Base-by-base conservation (phyloP, 192 early-diverging fungal genomes). In the Podila horticola region DNA sequence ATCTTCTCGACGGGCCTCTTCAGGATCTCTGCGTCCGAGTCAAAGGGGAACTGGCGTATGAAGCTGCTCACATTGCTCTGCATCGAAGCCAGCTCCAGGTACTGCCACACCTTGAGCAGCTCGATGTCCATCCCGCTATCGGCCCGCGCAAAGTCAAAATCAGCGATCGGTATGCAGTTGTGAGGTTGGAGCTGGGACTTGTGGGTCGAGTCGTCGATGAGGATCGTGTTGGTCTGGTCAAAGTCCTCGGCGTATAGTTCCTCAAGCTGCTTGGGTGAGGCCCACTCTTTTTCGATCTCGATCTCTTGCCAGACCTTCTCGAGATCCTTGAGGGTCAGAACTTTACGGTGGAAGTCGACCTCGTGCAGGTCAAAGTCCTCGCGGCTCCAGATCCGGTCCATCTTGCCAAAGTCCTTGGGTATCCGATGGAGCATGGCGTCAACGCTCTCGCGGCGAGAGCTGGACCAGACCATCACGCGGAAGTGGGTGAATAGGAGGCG, bases 391-490 rank as follows among this genome's bases (percentile, higher is more conserved):
- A 89, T 82, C 0, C 77, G 61, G 33, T 22, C 87, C 87, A 67
- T 26, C 15, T 5, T 30, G 13, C 74, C 66, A 3, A 70, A 45
- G 3, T 61, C 60, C 26, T 86, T 31, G 64, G 74, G 74, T 93
- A 87, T 41, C 79, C 26, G 12, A 48, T 24, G 7, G 62, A 91
- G 49, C 91, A 93, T 93, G 15, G 69, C 84, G 6, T 79, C 20
- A 1, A 94, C 89, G 49, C 84, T 93, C 1, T 36, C 26, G 2
- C 82, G 83, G 22, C 87, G 84, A 0, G 93, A 91, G 9, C 92
- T 92, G 62, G 90, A 92, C 93, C 93, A 94, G 7, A 94, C 74
- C 90, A 93, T 91, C 22, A 94, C 92, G 4, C 82, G 75, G 86
- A 89, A 94, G 65, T 87, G 69, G 3, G 61, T 19, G 22, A 91